Evolutionary conservation across 1,284 basidiomycete genomes (phyloP).

Genomic region (Trametes polyzona): DNA sequence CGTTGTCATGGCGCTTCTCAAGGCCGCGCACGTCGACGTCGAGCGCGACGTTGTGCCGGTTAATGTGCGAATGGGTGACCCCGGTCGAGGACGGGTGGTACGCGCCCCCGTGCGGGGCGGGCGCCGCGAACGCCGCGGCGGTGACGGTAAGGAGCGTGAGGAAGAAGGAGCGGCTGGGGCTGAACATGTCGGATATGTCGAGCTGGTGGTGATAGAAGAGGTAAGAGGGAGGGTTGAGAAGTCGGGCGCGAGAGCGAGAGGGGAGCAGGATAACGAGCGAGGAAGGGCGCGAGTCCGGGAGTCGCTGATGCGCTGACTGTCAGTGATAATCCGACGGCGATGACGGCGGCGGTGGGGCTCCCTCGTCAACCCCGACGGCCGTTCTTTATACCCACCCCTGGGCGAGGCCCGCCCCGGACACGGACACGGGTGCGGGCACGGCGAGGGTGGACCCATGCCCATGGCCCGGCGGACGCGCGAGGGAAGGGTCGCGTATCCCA

Average conservation of each 20-base stretch:
- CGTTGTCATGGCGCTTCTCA: constrained; percentile 33
- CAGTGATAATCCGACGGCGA: constrained; percentile 4
- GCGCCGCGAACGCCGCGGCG: constrained; percentile 11
- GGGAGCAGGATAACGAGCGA: neutral
- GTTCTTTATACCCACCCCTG: constrained; percentile 3
- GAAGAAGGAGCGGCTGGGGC: constrained; percentile 21
- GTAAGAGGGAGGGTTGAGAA: neutral
- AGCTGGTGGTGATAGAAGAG: neutral
- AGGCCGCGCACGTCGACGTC: neutral
- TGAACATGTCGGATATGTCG: constrained; percentile 17
- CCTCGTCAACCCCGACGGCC: neutral
- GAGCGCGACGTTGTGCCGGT: neutral
- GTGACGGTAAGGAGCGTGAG: constrained; percentile 14
- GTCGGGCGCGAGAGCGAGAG: neutral
- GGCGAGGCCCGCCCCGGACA: neutral
- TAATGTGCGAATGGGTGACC: neutral
- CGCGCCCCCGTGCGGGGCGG: neutral
- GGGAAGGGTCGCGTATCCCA: no score
- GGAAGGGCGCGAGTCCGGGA: neutral
- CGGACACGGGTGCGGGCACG: neutral
- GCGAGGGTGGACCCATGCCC: no score
- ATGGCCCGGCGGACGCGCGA: no score
- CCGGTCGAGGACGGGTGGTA: neutral
- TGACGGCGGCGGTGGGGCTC: neutral
- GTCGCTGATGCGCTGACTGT: constrained; percentile 7